phyloP scores from a whole-genome alignment of 805 yeast species.

The Spencermartinsiella europaea region DNA sequence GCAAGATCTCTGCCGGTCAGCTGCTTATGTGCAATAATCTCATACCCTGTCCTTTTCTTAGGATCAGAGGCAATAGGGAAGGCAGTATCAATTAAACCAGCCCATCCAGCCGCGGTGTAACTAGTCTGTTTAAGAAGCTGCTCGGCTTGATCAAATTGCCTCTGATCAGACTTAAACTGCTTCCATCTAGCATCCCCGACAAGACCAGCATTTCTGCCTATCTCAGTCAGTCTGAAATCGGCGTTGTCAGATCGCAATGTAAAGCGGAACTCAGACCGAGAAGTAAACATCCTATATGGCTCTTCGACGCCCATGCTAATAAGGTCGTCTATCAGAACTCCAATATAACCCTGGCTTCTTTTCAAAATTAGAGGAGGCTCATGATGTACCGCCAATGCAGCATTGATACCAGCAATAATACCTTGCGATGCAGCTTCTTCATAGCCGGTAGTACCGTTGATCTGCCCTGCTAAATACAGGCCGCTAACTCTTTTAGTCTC shows the following conservation, averaged over 20 bases:
- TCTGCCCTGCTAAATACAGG: constrained; percentile 89
- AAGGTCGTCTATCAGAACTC: constrained; percentile 89
- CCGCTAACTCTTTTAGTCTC: constrained; percentile 81
- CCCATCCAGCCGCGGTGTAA: constrained; percentile 63
- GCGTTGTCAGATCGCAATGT: constrained; percentile 94
- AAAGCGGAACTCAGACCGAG: constrained; percentile 88
- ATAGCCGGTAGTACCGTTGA: constrained; percentile 97
- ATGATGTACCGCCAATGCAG: constrained; percentile 55
- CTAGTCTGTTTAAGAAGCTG: constrained; percentile 41
- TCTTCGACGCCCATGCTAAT: constrained; percentile 94
- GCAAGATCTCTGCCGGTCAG: constrained; percentile 22
- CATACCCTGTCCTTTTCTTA: constrained; percentile 59
- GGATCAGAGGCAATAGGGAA: constrained; percentile 22
- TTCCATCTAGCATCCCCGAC: constrained; percentile 57
- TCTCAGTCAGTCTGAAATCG: constrained; percentile 70
- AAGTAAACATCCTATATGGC: constrained; percentile 97
- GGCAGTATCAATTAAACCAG: constrained; percentile 32
- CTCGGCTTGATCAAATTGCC: constrained; percentile 40
- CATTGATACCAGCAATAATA: constrained; percentile 89
- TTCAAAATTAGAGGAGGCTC: constrained; percentile 46
- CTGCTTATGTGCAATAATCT: constrained; percentile 56
- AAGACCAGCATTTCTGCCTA: constrained; percentile 63
- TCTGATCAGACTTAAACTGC: constrained; percentile 41
- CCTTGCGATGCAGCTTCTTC: constrained; percentile 99
- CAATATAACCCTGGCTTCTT: constrained; percentile 83